Evolutionary conservation across 257 asterid genomes (phyloP), one percentile per base, ranked within the genome.

Genomic region (Leonotis leonurus): DNA sequence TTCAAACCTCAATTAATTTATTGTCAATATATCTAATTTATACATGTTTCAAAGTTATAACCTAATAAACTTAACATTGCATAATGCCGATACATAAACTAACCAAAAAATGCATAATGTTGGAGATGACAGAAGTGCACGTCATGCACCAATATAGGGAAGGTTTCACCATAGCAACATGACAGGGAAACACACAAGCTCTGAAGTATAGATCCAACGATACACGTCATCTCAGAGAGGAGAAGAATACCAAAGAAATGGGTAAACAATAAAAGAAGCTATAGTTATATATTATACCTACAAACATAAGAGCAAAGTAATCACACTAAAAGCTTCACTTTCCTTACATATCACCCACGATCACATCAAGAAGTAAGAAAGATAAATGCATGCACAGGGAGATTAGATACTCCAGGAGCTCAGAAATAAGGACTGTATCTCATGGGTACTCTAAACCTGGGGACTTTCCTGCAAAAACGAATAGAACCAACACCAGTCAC

Each of bases 401-500:
- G 45, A 66, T n/a, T 56, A 63, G 51, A 33, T 62, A 58, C 60
- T 58, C 63, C 60, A 60, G 35, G 56, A 56, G 67, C 59, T 84
- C 75, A 80, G 62, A 76, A 78, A 78, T 84, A 84, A 41, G 90
- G 89, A 73, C 79, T 78, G 70, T 77, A 82, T 40, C 89, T 76
- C 91, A 81, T 81, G 22, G 89, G 84, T 61, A 67, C 78, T 67
- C 91, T 79, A 73, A 72, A 78, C 79, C 95, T 72, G 22, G 87
- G 87, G 45, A 81, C 84, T 76, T 86, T 86, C 78, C 91, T 86
- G 84, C 71, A 81, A 67, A 9, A 56, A 21, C 2, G 11, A 64
- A n/a, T 35, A 50, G 33, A 20, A 27, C 16, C 33, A 68, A 39
- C 63, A 24, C 30, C 25, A 14, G 10, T 70, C 35, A 70, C 56